These are phyloP conservation scores for Naematelia aurantialba DNA, from an alignment of 768 basidiomycete genomes.

Conservation along the genomic window DNA sequence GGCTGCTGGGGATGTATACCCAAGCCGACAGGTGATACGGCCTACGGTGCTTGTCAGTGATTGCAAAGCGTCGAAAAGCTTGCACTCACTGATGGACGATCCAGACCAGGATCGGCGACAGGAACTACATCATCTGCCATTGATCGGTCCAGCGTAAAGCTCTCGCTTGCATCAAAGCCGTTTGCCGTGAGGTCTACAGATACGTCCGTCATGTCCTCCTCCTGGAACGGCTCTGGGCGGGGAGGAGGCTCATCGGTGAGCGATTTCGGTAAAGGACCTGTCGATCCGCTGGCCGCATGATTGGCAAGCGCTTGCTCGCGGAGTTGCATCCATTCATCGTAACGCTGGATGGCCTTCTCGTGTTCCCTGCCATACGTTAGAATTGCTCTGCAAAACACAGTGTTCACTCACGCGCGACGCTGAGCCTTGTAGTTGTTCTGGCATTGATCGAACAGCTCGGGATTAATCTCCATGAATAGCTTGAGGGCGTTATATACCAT, in stretches of 20 bases:
- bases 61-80: not conserved
- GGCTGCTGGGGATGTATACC: slow-evolving; percentile 65
- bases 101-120: slow-evolving; percentile 76
- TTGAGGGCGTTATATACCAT: slow-evolving; percentile 99
- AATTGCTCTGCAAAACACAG: slow-evolving; percentile 5
- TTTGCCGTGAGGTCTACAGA: slow-evolving; percentile 68
- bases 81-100: slow-evolving; percentile 24
- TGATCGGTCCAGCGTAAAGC: slow-evolving; percentile 50
- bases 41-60: slow-evolving; percentile 19
- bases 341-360: slow-evolving; percentile 75
- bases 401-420: slow-evolving; percentile 67
- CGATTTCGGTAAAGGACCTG: slow-evolving; percentile 60
- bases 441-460: slow-evolving; percentile 87
- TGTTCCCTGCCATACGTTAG: slow-evolving; percentile 75
- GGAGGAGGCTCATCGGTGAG: slow-evolving; percentile 72
- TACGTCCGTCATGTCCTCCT: slow-evolving; percentile 79
- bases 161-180: slow-evolving; percentile 46
- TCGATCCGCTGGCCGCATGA: slow-evolving; percentile 31
- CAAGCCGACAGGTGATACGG: slow-evolving; percentile 37
- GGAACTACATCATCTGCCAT: slow-evolving; percentile 79
- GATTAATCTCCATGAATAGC: slow-evolving; percentile 98
- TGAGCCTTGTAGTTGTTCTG: slow-evolving; percentile 89
- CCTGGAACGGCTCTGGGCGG: slow-evolving; percentile 70
- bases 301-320: slow-evolving; percentile 69
- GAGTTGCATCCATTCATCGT: slow-evolving; percentile 84